These are phyloP conservation scores for Colletotrichum costaricense DNA, from an alignment of 2,329 filamentous ascomycete species.

Conservation along the genomic window DNA sequence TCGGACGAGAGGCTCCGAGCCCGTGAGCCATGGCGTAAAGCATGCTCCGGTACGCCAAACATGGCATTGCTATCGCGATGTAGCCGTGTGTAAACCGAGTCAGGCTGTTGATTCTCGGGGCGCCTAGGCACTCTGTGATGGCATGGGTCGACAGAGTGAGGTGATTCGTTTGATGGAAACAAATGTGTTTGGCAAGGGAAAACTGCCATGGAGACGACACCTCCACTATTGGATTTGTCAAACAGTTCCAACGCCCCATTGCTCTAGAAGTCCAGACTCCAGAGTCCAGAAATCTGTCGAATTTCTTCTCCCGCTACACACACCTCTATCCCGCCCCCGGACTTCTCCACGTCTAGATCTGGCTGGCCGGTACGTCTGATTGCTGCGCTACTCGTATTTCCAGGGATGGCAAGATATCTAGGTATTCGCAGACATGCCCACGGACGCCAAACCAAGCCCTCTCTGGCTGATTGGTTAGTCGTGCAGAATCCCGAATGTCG, in stretches of 20 bases:
- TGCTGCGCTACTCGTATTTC: not conserved
- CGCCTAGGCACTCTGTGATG: not conserved
- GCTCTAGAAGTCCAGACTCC: not conserved
- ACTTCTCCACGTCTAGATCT: constrained; percentile 14
- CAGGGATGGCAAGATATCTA: not conserved
- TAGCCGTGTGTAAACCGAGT: not conserved
- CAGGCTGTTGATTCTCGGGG: not conserved
- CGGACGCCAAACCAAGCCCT: not conserved
- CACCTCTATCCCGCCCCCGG: constrained; percentile 8
- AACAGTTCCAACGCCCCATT: not conserved
- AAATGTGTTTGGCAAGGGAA: not conserved
- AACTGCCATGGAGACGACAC: not conserved
- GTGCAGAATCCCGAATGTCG: not conserved
- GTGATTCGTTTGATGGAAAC: not conserved
- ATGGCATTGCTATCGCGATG: not conserved
- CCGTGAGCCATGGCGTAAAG: not conserved
- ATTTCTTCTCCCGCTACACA: not conserved
- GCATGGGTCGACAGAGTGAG: not conserved
- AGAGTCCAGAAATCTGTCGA: not conserved
- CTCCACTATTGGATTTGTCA: not conserved
- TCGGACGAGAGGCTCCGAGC: constrained; percentile 15
- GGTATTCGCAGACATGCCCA: not conserved
- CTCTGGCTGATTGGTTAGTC: not conserved
- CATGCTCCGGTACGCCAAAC: not conserved
- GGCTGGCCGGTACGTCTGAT: constrained; percentile 2